phyloP scores from a whole-genome alignment of 306 rosid species.

The Begonia peltatifolia region DNA sequence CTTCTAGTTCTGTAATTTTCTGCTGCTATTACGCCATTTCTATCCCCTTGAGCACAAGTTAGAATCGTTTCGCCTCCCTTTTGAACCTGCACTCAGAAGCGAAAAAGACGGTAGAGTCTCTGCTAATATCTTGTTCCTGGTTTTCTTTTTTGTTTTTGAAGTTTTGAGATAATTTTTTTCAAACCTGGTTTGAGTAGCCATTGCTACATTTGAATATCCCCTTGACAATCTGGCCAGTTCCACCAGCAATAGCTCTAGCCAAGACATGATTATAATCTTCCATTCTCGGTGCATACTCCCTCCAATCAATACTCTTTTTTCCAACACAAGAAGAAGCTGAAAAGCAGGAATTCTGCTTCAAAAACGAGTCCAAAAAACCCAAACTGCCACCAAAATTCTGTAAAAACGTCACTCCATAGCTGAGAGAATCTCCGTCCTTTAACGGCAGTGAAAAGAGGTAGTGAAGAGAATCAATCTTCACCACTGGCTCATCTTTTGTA shows the following conservation, averaged over 20 bases:
- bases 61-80: constrained; percentile 83
- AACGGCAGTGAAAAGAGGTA: constrained; percentile 70
- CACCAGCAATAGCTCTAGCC: constrained; percentile 75
- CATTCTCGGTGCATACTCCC: constrained; percentile 83
- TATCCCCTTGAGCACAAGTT: constrained; percentile 17
- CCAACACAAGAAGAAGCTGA: constrained; percentile 22
- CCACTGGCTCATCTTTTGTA: constrained; percentile 92
- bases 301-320: constrained; percentile 49
- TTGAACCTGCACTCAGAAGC: constrained; percentile 34
- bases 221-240: constrained; percentile 85
- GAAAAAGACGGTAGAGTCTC: too few species aligned
- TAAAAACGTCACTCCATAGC: constrained; percentile 67
- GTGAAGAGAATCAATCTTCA: constrained; percentile 51
- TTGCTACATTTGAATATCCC: constrained; percentile 90
- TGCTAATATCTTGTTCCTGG: too few species aligned
- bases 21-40: constrained; percentile 16
- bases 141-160: too few species aligned
- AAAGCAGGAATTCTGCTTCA: constrained; percentile 66
- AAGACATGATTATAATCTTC: constrained; percentile 63
- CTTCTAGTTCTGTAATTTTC: constrained; percentile 7
- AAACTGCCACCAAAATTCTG: constrained; percentile 28
- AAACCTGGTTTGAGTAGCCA: constrained; percentile 82
- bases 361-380: constrained; percentile 44
- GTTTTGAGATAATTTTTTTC: too few species aligned
- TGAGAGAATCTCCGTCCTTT: constrained; percentile 76